Base-by-base conservation (phyloP, 768 basidiomycete genomes). In the Suillus spraguei region DNA sequence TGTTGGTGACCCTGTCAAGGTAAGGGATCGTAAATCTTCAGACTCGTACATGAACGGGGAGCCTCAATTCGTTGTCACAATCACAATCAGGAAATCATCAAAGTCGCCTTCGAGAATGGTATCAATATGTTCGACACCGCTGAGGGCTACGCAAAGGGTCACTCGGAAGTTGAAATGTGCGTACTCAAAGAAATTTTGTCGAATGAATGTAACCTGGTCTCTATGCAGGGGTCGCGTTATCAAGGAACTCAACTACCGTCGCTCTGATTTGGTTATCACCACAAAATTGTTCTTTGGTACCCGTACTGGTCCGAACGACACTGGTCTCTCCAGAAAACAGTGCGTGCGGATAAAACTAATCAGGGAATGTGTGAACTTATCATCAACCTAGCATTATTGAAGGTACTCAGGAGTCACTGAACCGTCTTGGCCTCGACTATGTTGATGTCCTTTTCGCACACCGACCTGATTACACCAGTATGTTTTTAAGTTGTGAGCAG, bases 271-370 rank as follows among this genome's bases (percentile, higher is more conserved):
- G 66, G 71, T 87, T 69, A 76, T 87, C 66, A 79, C 83, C 36
- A 87, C 85, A 66, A 87, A 87, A 66, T 41, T 87, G 66, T 87
- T 81, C 77, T 86, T 85, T 66, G 86, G 86, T 39, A 81, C 82
- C 35, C 73, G 80, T 38, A 68, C 71, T 20, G 83, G 83, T 60
- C 83, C 81, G 11, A 82, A 82, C 55, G 78, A 78, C 56, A 71
- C 65, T 8, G 78, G 76, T 63, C 62, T 80, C 8, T 80, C 75
- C 14, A 72, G 72, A 59, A 73, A 72, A 62, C 73, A 75, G 75
- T 70, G 1, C 38, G 74, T 66, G 24, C 35, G 11, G 24, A 50
- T 22, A 16, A n/a, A 24, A 5, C 58, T 28, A 20, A 44, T n/a
- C 8, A 41, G 11, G 20, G n/a, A n/a, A 1, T 14, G 44, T 8